Conservation (phyloP, 139 green algal species). For the Chlamydomonas schloesseri region DNA sequence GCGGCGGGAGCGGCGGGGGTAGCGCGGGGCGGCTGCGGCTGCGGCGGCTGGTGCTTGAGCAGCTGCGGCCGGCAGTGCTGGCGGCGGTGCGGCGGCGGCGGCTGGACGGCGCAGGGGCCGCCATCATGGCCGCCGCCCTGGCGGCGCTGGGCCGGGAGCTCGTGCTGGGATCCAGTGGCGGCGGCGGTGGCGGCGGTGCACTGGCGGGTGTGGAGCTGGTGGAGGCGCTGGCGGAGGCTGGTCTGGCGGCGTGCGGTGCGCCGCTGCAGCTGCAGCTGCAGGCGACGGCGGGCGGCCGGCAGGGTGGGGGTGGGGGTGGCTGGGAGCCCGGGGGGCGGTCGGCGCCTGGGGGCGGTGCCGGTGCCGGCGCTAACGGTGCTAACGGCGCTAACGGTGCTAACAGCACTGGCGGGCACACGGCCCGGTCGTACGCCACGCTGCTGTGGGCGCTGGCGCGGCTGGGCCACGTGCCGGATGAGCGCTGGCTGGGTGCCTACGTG, state of each 20-base stretch:
- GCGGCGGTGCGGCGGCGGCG: not conserved
- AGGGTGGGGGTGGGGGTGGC: no score
- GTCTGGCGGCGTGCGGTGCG: not conserved
- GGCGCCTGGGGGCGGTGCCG: no score
- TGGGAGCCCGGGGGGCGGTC: not conserved
- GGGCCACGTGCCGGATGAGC: not conserved
- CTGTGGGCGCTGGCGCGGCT: slow-evolving; percentile 13
- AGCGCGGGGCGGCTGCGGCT: not conserved
- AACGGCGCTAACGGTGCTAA: not conserved
- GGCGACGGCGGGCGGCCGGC: not conserved
- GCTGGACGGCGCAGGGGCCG: not conserved
- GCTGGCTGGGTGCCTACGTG: slow-evolving; percentile 6
- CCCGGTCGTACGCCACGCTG: not conserved
- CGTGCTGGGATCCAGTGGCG: not conserved
- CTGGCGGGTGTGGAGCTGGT: not conserved
- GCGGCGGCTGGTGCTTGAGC: not conserved
- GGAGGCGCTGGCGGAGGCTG: slow-evolving; percentile 16
- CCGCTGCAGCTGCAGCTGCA: not conserved
- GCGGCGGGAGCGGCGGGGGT: not conserved
- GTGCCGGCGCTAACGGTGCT: not conserved
- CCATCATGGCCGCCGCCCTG: slow-evolving; percentile 15
- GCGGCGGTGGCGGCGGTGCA: not conserved
- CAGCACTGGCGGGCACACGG: not conserved
- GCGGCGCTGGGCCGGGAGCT: slow-evolving; percentile 21
- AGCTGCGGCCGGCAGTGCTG: not conserved